Percentiles rank a stretch among this genome's conserved stretches.
phyloP scores from a whole-genome alignment of 441 rosid species.

The Erodium texanum region DNA sequence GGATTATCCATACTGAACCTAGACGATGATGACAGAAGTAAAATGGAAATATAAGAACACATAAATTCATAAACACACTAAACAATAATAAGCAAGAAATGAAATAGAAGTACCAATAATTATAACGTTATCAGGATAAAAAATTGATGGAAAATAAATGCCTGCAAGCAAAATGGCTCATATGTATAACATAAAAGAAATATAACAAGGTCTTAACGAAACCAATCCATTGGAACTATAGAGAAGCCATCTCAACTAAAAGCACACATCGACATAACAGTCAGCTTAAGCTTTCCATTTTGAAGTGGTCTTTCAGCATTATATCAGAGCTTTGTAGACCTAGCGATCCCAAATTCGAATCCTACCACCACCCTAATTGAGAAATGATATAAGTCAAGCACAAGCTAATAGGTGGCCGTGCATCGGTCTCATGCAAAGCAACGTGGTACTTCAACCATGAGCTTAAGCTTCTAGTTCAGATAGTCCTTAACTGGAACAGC shows the following conservation, averaged over 20 bases:
- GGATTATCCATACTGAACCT: slow-evolving; percentile 45
- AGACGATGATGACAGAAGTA: slow-evolving; percentile 17
- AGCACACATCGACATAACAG: neutral
- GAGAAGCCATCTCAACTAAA: neutral
- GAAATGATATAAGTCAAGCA: neutral
- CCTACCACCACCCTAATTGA: neutral
- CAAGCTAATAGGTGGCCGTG: neutral
- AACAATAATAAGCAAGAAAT: neutral
- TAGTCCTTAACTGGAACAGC: neutral
- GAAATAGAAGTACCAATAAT: neutral
- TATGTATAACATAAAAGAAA: neutral
- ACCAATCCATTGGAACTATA: neutral
- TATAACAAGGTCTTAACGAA: neutral
- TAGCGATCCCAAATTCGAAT: neutral
- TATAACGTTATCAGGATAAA: neutral
- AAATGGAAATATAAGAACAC: neutral
- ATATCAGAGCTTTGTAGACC: neutral
- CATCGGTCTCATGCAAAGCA: neutral
- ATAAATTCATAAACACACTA: neutral
- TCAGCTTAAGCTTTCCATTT: neutral
- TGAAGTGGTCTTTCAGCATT: neutral
- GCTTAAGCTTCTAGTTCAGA: neutral
- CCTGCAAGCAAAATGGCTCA: no score
- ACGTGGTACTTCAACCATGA: neutral
- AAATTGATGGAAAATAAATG: neutral